Evolutionary conservation across 805 yeast species (phyloP).

Genomic region (Sugiyamaella qingdaonensis): DNA sequence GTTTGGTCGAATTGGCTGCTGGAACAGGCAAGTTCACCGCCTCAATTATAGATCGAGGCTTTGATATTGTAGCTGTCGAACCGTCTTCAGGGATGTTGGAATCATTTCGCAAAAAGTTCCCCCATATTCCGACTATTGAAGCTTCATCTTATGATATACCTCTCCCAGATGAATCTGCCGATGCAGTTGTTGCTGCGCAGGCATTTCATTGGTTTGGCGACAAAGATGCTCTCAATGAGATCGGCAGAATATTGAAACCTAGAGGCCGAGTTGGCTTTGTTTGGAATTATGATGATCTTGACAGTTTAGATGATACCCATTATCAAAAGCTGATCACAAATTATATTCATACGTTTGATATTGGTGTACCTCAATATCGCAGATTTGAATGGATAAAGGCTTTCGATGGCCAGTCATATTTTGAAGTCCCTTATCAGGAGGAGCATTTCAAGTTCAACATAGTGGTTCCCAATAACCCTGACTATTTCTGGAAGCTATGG

Average conservation of each 20-base stretch:
- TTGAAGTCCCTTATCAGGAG: slow-evolving; percentile 37
- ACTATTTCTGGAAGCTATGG: slow-evolving; percentile 48
- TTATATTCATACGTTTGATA: slow-evolving; percentile 37
- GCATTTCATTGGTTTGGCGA: slow-evolving; percentile 69
- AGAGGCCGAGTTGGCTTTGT: slow-evolving; percentile 49
- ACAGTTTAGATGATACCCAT: slow-evolving; percentile 25
- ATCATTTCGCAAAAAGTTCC: slow-evolving; percentile 45
- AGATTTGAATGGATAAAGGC: slow-evolving; percentile 44
- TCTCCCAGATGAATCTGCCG: slow-evolving; percentile 40
- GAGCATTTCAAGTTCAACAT: slow-evolving; percentile 29
- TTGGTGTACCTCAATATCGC: slow-evolving; percentile 54
- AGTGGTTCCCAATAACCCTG: slow-evolving; percentile 29
- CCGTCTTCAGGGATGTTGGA: slow-evolving; percentile 56
- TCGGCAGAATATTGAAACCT: slow-evolving; percentile 48
- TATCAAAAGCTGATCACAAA: slow-evolving; percentile 40
- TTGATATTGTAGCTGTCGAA: slow-evolving; percentile 47
- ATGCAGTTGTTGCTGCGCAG: slow-evolving; percentile 53
- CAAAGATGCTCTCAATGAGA: slow-evolving; percentile 43
- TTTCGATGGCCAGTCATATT: slow-evolving; percentile 32
- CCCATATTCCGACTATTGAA: slow-evolving; percentile 35
- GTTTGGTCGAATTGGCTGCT: slow-evolving; percentile 48
- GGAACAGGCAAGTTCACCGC: slow-evolving; percentile 64
- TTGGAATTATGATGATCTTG: slow-evolving; percentile 52
- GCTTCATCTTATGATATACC: slow-evolving; percentile 50
- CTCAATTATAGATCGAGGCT: slow-evolving; percentile 39